phyloP scores from a whole-genome alignment of 176 grass and related monocot species.

The Puya raimondii region DNA sequence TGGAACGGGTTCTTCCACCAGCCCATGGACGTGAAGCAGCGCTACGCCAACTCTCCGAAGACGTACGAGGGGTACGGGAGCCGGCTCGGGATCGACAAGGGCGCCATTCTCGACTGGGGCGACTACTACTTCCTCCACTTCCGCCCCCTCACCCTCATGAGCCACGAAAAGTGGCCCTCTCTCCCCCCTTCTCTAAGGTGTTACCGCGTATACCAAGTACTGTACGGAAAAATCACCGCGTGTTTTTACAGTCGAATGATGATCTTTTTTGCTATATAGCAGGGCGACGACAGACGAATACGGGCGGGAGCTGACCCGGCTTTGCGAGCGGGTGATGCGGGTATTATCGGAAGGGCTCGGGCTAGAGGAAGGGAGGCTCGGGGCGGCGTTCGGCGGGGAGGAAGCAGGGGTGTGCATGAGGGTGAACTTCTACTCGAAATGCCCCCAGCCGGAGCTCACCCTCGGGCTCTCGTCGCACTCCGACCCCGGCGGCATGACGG shows the following conservation, averaged over 20 bases:
- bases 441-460: constrained; percentile 42
- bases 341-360: constrained; percentile 48
- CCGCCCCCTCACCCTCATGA: constrained; percentile 34
- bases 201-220: no score
- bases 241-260: no score
- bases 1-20: constrained; percentile 65
- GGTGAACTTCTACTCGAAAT: constrained; percentile 44
- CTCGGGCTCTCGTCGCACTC: constrained; percentile 70
- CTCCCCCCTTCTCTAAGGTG: constrained; percentile 51
- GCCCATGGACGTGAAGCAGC: constrained; percentile 58
- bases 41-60: constrained; percentile 54
- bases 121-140: constrained; percentile 93
- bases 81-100: constrained; percentile 56
- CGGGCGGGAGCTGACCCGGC: constrained; percentile 31
- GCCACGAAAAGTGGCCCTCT: constrained; percentile 53
- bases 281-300: constrained; percentile 61
- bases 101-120: constrained; percentile 72
- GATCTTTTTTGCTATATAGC: neutral
- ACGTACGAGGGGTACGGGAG: constrained; percentile 93
- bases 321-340: constrained; percentile 45
- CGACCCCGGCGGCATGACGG: constrained; percentile 73
- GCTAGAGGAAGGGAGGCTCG: constrained; percentile 7
- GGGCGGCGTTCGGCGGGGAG: constrained; percentile 46
- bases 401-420: constrained; percentile 48
- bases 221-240: no score